A percentile compares a stretch with the other conserved stretches of the same genome.
Evolutionary conservation across 2,329 filamentous ascomycete species (phyloP).

Genomic region (Arthrobotrys megalospora): DNA sequence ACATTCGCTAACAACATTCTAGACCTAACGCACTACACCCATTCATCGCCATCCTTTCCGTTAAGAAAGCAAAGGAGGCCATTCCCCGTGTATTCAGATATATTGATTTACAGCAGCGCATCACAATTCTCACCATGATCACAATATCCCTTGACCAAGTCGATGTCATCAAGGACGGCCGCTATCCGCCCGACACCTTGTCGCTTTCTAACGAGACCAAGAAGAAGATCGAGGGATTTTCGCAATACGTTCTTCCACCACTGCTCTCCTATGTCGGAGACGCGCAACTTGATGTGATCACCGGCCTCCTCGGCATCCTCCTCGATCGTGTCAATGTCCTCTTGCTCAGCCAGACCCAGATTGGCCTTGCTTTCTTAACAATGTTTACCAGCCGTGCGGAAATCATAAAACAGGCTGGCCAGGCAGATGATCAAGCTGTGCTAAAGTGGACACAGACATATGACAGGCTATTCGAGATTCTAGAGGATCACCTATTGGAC

Average conservation of each 20-base stretch:
- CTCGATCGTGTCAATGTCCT: slow-evolving; percentile 86
- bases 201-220: slow-evolving; percentile 83
- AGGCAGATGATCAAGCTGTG: slow-evolving; percentile 80
- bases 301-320: slow-evolving; percentile 88
- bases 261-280: slow-evolving; percentile 92
- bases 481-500: slow-evolving; percentile 85
- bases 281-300: slow-evolving; percentile 89
- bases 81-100: slow-evolving; percentile 96
- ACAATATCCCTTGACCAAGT: slow-evolving; percentile 92
- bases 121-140: slow-evolving; percentile 96
- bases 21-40: slow-evolving; percentile 82
- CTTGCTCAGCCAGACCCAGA: slow-evolving; percentile 85
- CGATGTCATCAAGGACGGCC: slow-evolving; percentile 87
- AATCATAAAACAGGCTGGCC: slow-evolving; percentile 86
- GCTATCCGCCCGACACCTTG: slow-evolving; percentile 80
- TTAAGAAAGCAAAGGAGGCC: slow-evolving; percentile 95
- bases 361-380: slow-evolving; percentile 90
- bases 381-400: slow-evolving; percentile 95
- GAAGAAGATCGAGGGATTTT: slow-evolving; percentile 94
- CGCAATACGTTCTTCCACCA: slow-evolving; percentile 87
- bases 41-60: slow-evolving; percentile 95
- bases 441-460: slow-evolving; percentile 88
- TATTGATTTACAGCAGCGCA: slow-evolving; percentile 90
- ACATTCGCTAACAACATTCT: slow-evolving; percentile 67
- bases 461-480: slow-evolving; percentile 85